These are phyloP conservation scores for Thymus quinquecostatus DNA, from an alignment of 257 asterid species.

Conservation along the genomic window DNA sequence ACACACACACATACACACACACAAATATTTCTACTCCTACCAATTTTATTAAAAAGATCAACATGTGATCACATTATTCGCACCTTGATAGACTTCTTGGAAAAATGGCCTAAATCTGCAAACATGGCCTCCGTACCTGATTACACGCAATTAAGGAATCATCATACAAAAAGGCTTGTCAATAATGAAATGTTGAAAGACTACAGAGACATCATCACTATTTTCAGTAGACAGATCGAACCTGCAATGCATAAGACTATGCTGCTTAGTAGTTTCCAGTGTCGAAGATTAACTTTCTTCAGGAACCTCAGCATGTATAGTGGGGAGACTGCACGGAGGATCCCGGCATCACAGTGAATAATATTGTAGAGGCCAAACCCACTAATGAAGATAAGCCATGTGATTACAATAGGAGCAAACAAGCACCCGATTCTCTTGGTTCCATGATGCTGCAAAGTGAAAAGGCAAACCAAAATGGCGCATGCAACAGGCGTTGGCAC, in stretches of 20 bases:
- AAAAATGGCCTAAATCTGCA: constrained; percentile 92
- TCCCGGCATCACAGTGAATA: constrained; percentile 42
- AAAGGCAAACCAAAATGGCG: constrained; percentile 80
- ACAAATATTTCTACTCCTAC: background rate
- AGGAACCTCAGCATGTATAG: constrained; percentile 72
- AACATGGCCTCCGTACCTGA: constrained; percentile 94
- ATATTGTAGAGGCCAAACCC: constrained; percentile 83
- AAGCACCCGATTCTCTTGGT: constrained; percentile 73
- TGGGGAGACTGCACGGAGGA: constrained; percentile 80
- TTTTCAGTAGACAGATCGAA: constrained; percentile 35
- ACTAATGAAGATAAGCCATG: constrained; percentile 74
- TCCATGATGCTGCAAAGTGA: constrained; percentile 87
- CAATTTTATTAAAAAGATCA: constrained; percentile 6
- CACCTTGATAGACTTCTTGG: constrained; percentile 89
- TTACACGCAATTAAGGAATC: constrained; percentile 20
- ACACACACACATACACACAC: too few relatives aligned
- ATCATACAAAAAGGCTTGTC: constrained; percentile 14
- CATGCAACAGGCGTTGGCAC: constrained; percentile 88
- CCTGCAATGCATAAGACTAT: constrained; percentile 85
- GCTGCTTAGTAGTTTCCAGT: constrained; percentile 83
- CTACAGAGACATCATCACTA: background rate
- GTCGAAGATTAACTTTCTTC: constrained; percentile 52
- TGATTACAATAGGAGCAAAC: constrained; percentile 86
- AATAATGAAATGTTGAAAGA: background rate
- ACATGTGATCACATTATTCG: background rate